These are phyloP conservation scores for Cornus kousa DNA, from an alignment of 148 eudicot genomes.

Conservation along the genomic window DNA sequence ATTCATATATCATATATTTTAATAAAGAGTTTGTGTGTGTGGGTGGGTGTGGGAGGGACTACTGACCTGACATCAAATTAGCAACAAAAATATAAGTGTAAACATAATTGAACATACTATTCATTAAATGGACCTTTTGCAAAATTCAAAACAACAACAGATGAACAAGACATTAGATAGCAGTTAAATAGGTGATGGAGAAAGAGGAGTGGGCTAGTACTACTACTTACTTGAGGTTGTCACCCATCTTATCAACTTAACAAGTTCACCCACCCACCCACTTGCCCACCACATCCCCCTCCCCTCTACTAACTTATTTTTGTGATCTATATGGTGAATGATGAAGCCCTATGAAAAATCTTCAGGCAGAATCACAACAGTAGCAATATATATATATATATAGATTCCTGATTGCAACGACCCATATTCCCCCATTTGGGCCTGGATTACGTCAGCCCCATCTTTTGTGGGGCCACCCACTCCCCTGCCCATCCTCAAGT, in stretches of 20 bases:
- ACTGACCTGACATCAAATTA: too few species aligned
- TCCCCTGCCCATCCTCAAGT: slow-evolving; percentile 5
- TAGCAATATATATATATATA: slow-evolving; percentile 1
- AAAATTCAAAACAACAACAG: background rate
- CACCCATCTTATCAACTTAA: background rate
- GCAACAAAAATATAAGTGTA: too few species aligned
- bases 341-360: slow-evolving; percentile 16
- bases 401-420: slow-evolving; percentile 4
- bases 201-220: background rate
- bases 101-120: background rate
- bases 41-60: too few species aligned
- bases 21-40: too few species aligned
- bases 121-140: background rate
- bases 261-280: background rate
- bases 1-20: too few species aligned
- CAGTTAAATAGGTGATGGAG: background rate
- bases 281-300: background rate
- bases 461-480: slow-evolving; percentile 7
- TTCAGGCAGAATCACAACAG: slow-evolving; percentile 26
- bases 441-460: slow-evolving; percentile 16
- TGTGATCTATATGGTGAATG: background rate
- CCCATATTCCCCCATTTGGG: slow-evolving; percentile 11
- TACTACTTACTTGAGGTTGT: background rate
- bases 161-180: too few species aligned
- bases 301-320: too few species aligned